Percentiles rank a stretch among this genome's conserved stretches.
phyloP scores from a whole-genome alignment of 2,329 filamentous ascomycete species.

The Iodosphaeria phyllophila region DNA sequence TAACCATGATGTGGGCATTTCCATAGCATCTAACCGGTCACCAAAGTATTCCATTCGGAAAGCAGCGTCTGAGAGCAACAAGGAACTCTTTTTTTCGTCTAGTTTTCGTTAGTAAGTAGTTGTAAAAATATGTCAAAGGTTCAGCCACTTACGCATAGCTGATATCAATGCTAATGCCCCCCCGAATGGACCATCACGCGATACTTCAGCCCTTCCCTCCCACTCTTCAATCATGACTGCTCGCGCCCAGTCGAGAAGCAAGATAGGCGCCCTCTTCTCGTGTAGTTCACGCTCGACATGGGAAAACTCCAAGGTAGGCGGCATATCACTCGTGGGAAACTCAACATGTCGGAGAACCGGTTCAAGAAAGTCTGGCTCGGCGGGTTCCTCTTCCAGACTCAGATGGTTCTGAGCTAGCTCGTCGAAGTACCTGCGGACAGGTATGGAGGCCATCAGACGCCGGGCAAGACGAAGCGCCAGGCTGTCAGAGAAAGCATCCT shows the following conservation, averaged over 20 bases:
- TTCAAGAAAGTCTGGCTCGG: constrained; percentile 24
- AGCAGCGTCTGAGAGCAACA: constrained; percentile 47
- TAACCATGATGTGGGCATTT: constrained; percentile 57
- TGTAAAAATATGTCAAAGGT: background rate
- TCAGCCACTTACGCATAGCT: constrained; percentile 43
- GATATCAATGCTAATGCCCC: constrained; percentile 59
- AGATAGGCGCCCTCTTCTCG: constrained; percentile 34
- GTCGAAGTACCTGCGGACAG: constrained; percentile 29
- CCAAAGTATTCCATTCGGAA: constrained; percentile 63
- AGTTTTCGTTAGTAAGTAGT: constrained; percentile 2
- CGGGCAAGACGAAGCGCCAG: constrained; percentile 38
- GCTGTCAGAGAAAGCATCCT: constrained; percentile 44
- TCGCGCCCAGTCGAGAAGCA: constrained; percentile 53
- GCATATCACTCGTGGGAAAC: constrained; percentile 24
- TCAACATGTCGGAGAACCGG: constrained; percentile 34
- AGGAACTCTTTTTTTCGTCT: constrained; percentile 43
- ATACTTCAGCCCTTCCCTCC: constrained; percentile 56
- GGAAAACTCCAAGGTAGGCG: constrained; percentile 27
- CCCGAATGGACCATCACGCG: constrained; percentile 52
- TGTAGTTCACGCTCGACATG: constrained; percentile 32
- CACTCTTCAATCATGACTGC: constrained; percentile 63
- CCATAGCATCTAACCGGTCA: constrained; percentile 55
- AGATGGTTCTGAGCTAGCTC: constrained; percentile 21
- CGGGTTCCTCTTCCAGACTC: constrained; percentile 16
- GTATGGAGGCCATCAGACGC: constrained; percentile 37